Base-by-base conservation (phyloP, 148 eudicot species). In the Vaccinium macrocarpon region DNA sequence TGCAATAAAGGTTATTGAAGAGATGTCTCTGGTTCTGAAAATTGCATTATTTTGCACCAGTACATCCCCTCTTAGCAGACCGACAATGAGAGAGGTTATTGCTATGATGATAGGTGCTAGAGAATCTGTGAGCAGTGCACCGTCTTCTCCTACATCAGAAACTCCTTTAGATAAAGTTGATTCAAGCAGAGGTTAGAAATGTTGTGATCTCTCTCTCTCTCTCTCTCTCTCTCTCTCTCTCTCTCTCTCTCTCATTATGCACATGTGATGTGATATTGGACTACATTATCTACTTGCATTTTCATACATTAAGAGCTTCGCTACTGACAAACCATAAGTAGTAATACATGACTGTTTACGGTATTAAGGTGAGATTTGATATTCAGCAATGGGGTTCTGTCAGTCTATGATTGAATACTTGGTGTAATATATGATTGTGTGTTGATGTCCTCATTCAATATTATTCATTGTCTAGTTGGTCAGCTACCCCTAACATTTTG, bases 1-100 rank as follows among this genome's bases (percentile, higher is more conserved):
- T 80, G 89, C 86, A 38, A 88, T 81, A 70, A 88, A 87, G 84
- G 86, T 90, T 32, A 83, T 85, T 57, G 75, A 88, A 35, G 94
- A 91, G 78, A 95, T 95, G 96, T 88, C 84, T 82, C 88, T 89
- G 71, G 87, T 94, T 64, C 86, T 95, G 29, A 95, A 94, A 86
- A 94, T 95, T 56, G 98, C 96, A 19, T 82, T 94, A 90, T 89
- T 92, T 61, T 95, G 98, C 86, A 94, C 98, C n/a, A 94, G 82
- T 66, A 59, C 89, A 53, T 91, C 93, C 15, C 97, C 97, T 29
- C 53, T 80, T 25, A 95, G 90, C 78, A 91, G 98, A 56, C 98
- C 98, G 12, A 84, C 94, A 27, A 95, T 95, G 97, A 84, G 91
- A 74, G 93, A 89, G 78, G 97, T 95, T 3, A 92, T 94, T 78